These are phyloP conservation scores for Cornus kousa DNA, from an alignment of 148 eudicot species.

Conservation along the genomic window DNA sequence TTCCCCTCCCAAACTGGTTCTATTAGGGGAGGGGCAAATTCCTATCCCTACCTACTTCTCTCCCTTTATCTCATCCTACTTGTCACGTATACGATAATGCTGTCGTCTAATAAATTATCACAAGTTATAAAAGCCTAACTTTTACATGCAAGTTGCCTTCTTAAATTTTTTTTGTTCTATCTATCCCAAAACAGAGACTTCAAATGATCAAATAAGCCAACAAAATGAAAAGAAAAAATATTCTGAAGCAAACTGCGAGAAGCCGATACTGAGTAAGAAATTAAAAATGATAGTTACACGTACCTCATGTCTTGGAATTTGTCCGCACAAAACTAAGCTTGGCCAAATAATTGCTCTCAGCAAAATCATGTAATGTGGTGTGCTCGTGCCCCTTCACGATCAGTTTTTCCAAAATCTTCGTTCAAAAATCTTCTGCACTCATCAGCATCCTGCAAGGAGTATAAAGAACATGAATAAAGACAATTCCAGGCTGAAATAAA, in stretches of 20 bases:
- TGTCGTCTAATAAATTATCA: background rate
- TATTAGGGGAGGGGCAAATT: background rate
- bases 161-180: no score
- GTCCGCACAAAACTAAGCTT: conserved; percentile 64
- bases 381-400: conserved; percentile 53
- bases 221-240: background rate
- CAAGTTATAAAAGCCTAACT: background rate
- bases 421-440: conserved; percentile 63
- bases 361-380: conserved; percentile 89
- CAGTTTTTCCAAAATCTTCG: conserved; percentile 56
- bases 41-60: background rate
- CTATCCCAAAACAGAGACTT: background rate
- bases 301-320: conserved; percentile 32
- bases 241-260: background rate
- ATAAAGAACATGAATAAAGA: background rate
- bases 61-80: background rate
- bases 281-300: background rate
- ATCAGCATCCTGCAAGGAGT: conserved; percentile 58
- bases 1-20: no score
- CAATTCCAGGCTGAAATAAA: background rate
- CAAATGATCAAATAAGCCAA: background rate
- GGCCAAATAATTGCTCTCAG: conserved; percentile 82
- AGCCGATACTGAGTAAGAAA: background rate
- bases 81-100: background rate
- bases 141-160: background rate